A percentile compares a stretch with the other conserved stretches of the same genome.
Evolutionary conservation across 805 yeast genomes (phyloP).

Genomic region (Candida maris): DNA sequence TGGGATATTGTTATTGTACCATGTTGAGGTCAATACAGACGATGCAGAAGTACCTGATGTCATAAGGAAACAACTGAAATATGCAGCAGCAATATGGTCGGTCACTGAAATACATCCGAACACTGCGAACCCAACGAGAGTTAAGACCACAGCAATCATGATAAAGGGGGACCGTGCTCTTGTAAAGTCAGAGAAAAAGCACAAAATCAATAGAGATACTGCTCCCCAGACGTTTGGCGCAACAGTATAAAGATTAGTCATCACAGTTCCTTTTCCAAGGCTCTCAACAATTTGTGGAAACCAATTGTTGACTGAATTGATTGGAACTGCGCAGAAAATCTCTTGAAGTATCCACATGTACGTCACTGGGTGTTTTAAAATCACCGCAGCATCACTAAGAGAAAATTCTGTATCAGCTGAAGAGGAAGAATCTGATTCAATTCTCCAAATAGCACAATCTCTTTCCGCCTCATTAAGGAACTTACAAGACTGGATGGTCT

Average conservation of each 20-base stretch:
- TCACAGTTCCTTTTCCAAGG: constrained; percentile 38
- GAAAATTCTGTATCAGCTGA: constrained; percentile 34
- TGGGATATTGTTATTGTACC: constrained; percentile 50
- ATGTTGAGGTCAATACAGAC: constrained; percentile 46
- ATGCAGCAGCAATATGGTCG: constrained; percentile 26
- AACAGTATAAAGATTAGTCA: constrained; percentile 41
- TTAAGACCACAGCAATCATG: constrained; percentile 35
- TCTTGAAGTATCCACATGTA: constrained; percentile 43
- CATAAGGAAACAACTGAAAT: constrained; percentile 32
- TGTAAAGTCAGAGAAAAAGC: constrained; percentile 39
- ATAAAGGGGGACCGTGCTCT: constrained; percentile 38
- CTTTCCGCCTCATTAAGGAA: constrained; percentile 41
- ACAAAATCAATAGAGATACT: constrained; percentile 35
- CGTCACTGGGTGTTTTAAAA: constrained; percentile 43
- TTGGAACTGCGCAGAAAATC: constrained; percentile 45
- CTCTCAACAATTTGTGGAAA: constrained; percentile 42
- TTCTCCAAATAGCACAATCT: constrained; percentile 35
- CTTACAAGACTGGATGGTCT: constrained; percentile 33
- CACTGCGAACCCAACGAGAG: constrained; percentile 45
- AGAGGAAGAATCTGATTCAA: constrained; percentile 44
- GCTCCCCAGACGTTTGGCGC: constrained; percentile 51
- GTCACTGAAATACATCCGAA: constrained; percentile 43
- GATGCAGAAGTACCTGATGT: constrained; percentile 47
- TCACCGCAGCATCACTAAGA: constrained; percentile 39
- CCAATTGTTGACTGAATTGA: constrained; percentile 47